Base-by-base conservation (phyloP, 371 early-diverging fungal genomes). In the Entomophthora muscae region DNA sequence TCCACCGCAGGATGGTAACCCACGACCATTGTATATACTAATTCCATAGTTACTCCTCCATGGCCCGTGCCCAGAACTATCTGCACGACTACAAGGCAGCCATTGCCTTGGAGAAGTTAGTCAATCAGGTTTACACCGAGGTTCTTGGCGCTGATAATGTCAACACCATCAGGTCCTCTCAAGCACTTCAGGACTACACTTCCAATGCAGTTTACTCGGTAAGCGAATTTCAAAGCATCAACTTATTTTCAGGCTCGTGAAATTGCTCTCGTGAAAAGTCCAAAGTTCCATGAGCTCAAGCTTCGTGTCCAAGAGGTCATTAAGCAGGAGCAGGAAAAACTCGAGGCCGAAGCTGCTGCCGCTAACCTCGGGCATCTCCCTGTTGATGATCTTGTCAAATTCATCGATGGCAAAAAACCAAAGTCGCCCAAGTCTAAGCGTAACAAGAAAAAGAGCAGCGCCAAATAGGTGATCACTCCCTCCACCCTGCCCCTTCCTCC, bases 11-110 rank as follows among this genome's bases (percentile, higher is more conserved):
- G 78, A 77, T 68, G 77, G 81, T 66, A 63, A 64, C 21, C 32
- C 28, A 13, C 21, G 22, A 42, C 12, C 2, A 52, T 51, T 54
- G 21, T 30, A 26, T 63, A 17, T 52, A 54, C 32, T 21, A 21
- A 1, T 63, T 61, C 22, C 32, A 61, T 32, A 71, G 83, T 53
- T 72, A 86, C 65, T 89, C 91, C 65, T 73, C 83, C 27, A 81
- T 89, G 52, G 88, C 89, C 31, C 84, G 88, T 71, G 81, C 84
- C 3, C 78, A 86, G 65, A 79, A 91, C 5, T 70, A 84, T 28
- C 72, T 75, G 58, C 85, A 85, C 31, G 89, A 91, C 55, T 93
- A 85, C 70, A 79, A 79, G 54, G 75, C 76, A 32, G 90, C 93
- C 3, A 71, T 92, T 63, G 77, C 75, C 52, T 78, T 76, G 24